Evolutionary conservation across 495 filamentous ascomycete species (phyloP), one percentile per base, ranked within the genome.

Genomic region (Penicillium coprophilum): DNA sequence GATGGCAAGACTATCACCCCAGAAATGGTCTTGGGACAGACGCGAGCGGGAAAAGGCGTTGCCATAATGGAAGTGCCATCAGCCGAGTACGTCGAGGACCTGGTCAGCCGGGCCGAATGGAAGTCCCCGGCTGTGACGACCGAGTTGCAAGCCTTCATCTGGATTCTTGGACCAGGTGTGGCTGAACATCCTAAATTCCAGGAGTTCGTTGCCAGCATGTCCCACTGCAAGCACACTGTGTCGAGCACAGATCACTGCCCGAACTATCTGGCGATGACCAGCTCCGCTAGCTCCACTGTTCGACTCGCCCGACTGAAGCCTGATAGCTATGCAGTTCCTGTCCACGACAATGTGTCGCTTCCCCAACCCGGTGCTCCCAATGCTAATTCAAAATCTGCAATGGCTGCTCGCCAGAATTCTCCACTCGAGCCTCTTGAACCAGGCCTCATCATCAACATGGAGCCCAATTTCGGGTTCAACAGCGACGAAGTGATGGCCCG

Each of bases 21-120:
- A 2, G 84, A 87, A 6, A 87, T 86, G 84, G 87, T 90, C 9
- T 58, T 90, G 28, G 87, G 77, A 15, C 72, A 79, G 10, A 57
- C 71, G 19, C 77, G 75, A 47, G 69, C 72, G 9, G 85, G 85
- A 21, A 76, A 79, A 39, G 92, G 90, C 19, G 70, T 96, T 53
- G 90, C 89, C 5, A 75, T 99, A 13, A 72, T 94, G 52, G 93
- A 97, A 56, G 46, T 99, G 6, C 90, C 90, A 0, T 76, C 83
- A 13, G 28, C 59, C 13, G 78, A 84, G 3, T 91, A 95, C 56
- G 71, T 97, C 32, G 81, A 84, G 3, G 63, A 75, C 28, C 68
- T 97, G 41, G 60, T 97, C 19, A 66, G 71, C 17, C 84, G 90
- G 17, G 69, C 81, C 12, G 94, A 98, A 66, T 96, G 90, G 88